These are phyloP conservation scores for Acanthamoeba castellanii DNA, from an alignment of 208 protist genomes.

Conservation along the genomic window DNA sequence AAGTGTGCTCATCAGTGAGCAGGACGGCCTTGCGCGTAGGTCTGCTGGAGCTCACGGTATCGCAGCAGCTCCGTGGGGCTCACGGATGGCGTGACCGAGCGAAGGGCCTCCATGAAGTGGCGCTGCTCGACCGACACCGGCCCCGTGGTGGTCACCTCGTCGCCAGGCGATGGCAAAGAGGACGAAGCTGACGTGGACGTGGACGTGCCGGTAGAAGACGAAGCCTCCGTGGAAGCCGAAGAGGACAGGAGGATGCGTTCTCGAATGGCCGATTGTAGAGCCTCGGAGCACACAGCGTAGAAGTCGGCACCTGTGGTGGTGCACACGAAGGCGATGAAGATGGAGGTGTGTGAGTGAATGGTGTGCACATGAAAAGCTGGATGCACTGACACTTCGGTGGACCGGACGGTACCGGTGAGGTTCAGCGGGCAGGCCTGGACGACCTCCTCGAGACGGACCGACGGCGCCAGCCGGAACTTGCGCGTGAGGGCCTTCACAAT, in stretches of 20 bases:
- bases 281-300: constrained; percentile 85
- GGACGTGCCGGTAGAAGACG: neutral
- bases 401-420: neutral
- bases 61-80: constrained; percentile 31
- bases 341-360: no score
- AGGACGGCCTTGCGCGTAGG: constrained; percentile 24
- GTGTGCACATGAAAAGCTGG: no score
- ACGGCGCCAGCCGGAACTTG: constrained; percentile 82
- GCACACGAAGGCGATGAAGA: no score
- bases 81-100: constrained; percentile 83
- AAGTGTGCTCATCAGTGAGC: neutral
- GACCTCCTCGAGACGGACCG: constrained; percentile 76
- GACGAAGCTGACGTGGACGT: neutral
- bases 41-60: constrained; percentile 59
- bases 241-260: constrained; percentile 75
- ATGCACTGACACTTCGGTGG: constrained; percentile 24
- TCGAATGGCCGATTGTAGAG: constrained; percentile 81
- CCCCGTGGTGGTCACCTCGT: neutral
- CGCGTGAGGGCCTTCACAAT: constrained; percentile 85
- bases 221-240: neutral
- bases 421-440: constrained; percentile 81
- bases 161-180: neutral
- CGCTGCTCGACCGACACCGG: constrained; percentile 82
- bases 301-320: constrained; percentile 85
- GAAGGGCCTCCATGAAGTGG: constrained; percentile 84